Base-by-base conservation (phyloP, 2,329 filamentous ascomycete species). In the Colletotrichum sp. region DNA sequence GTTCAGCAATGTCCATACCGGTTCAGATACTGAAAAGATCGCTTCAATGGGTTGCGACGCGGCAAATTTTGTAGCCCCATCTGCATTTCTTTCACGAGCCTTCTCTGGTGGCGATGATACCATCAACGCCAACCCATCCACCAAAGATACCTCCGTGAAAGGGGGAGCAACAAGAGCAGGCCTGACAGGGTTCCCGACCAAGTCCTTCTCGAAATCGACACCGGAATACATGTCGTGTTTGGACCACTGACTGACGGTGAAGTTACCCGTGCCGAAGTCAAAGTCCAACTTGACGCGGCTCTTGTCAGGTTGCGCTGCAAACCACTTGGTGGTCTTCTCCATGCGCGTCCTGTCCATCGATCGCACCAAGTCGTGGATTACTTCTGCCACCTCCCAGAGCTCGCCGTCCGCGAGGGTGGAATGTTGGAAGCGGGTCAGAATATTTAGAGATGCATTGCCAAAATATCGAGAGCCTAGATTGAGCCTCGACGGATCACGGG, bases 1-100 rank as follows among this genome's bases (percentile, higher is more conserved):
- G 6, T 3, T 1, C 10, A 48, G 0, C 0, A 13, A 2, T n/a
- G 2, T 48, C 43, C 43, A 48, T 2, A 13, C 43, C 18, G 10
- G n/a, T 4, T 48, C 8, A 2, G n/a, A 48, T 0, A 48, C n/a
- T 48, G 43, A 22, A 13, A 48, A 13, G 1, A 8, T 22, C 13
- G 43, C 43, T 2, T 48, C n/a, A 48, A 48, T 22, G 22, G 22
- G 22, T 22, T 22, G 22, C 22, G 22, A 22, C 22, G 22, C 22
- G 22, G 22, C 22, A 22, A 3, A 22, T 22, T 22, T 22, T 2
- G 22, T 22, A 22, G 22, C 9, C 39, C 0, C 6, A 22, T 48
- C 6, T 48, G 3, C 43, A 0, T 48, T n/a, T 7, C 43, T 22
- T n/a, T n/a, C 18, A 48, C 10, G 6, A 48, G n/a, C 18, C n/a